Conservation (phyloP, 768 basidiomycete genomes). For the Russula brevipes region DNA sequence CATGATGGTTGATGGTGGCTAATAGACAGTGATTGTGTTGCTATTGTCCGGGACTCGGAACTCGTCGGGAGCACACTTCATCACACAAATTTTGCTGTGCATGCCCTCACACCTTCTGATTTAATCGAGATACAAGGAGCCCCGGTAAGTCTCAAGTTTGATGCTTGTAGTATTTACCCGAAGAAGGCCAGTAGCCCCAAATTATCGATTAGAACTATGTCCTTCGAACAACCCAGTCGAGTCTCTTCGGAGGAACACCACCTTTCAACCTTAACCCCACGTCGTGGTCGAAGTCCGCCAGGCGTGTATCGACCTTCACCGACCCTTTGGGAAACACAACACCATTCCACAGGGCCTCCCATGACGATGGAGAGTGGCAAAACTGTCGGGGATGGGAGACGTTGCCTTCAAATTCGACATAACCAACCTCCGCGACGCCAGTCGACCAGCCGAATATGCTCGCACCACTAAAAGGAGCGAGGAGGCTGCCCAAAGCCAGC, state of each 20-base stretch:
- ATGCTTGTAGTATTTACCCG: too few species aligned
- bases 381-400: constrained; percentile 18
- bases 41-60: too few species aligned
- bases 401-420: constrained; percentile 15
- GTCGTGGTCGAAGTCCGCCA: constrained; percentile 11
- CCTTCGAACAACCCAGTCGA: constrained; percentile 18
- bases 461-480: constrained; percentile 42
- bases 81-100: too few species aligned
- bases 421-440: constrained; percentile 34
- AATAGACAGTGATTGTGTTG: too few species aligned
- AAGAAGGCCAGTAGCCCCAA: not conserved
- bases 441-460: constrained; percentile 44
- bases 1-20: too few species aligned
- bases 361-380: constrained; percentile 14
- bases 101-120: too few species aligned
- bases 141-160: too few species aligned
- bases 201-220: not conserved
- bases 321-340: constrained; percentile 13
- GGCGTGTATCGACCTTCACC: not conserved
- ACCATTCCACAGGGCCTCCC: constrained; percentile 20
- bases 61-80: too few species aligned
- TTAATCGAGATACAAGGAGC: too few species aligned
- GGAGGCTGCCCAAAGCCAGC: constrained; percentile 37
- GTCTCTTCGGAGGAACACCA: constrained; percentile 3
- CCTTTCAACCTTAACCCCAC: constrained; percentile 16